Percentiles rank a stretch among this genome's conserved stretches.
Conservation (phyloP, 495 filamentous ascomycete genomes). For the Aspergillus leporis region DNA sequence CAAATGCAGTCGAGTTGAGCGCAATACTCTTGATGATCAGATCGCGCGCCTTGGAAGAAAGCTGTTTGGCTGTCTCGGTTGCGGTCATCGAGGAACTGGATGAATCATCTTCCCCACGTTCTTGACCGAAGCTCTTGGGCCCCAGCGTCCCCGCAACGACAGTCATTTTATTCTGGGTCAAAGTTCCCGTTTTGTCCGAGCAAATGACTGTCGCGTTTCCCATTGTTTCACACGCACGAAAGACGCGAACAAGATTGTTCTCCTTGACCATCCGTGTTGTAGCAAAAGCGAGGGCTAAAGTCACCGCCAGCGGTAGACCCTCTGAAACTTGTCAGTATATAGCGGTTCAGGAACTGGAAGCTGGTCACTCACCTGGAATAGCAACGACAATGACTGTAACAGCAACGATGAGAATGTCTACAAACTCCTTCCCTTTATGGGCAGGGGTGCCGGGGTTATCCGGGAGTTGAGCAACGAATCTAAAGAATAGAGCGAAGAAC, state of each 20-base stretch:
- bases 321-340: conserved; percentile 37
- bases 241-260: conserved; percentile 66
- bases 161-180: conserved; percentile 74
- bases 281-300: conserved; percentile 68
- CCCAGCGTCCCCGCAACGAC: conserved; percentile 64
- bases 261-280: conserved; percentile 70
- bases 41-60: conserved; percentile 41
- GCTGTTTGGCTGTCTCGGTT: conserved; percentile 38
- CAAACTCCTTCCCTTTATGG: conserved; percentile 62
- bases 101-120: conserved; percentile 25
- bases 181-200: conserved; percentile 69
- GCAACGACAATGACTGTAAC: conserved; percentile 73
- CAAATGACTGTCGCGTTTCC: conserved; percentile 70
- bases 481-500: conserved; percentile 63
- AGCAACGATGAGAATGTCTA: conserved; percentile 67
- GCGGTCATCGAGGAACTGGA: conserved; percentile 19
- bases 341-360: neutral
- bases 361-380: conserved; percentile 50
- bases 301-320: conserved; percentile 67
- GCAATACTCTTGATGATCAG: conserved; percentile 61
- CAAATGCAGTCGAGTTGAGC: conserved; percentile 68
- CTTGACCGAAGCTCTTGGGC: conserved; percentile 53
- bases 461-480: conserved; percentile 56
- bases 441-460: conserved; percentile 49
- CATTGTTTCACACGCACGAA: conserved; percentile 71